Percentiles rank a stretch among this genome's conserved stretches.
phyloP scores from a whole-genome alignment of 768 basidiomycete genomes.

The Lactarius deliciosus region DNA sequence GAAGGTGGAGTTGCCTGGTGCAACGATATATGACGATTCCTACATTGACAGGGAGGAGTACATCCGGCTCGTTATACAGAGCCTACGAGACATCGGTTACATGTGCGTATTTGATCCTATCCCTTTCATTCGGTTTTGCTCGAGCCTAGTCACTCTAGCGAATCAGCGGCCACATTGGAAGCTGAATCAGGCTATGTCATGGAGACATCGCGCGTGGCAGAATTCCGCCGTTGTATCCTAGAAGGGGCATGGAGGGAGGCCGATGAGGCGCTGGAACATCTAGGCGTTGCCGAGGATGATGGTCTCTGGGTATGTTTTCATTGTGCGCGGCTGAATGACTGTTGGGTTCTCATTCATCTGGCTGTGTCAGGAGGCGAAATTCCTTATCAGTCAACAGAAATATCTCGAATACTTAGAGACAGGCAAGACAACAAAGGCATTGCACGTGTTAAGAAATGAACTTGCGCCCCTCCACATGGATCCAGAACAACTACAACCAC shows the following conservation, averaged over 20 bases:
- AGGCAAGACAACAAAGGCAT: constrained; percentile 73
- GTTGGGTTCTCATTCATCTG: constrained; percentile 11
- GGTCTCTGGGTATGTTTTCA: constrained; percentile 58
- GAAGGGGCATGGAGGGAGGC: constrained; percentile 81
- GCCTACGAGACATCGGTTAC: constrained; percentile 82
- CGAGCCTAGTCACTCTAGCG: constrained; percentile 48
- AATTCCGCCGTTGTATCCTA: constrained; percentile 78
- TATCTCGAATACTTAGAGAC: constrained; percentile 91
- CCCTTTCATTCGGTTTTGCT: constrained; percentile 12
- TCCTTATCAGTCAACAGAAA: constrained; percentile 92
- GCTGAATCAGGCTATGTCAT: constrained; percentile 90
- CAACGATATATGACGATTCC: constrained; percentile 75
- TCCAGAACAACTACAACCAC: constrained; percentile 75
- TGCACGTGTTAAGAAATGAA: constrained; percentile 85
- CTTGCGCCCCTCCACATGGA: constrained; percentile 80
- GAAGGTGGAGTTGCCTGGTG: constrained; percentile 68
- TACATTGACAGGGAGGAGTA: constrained; percentile 87
- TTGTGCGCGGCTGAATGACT: constrained; percentile 6
- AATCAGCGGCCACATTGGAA: constrained; percentile 85
- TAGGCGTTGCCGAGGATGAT: constrained; percentile 70
- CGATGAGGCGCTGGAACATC: constrained; percentile 60
- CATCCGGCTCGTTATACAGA: constrained; percentile 85
- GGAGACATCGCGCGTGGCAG: constrained; percentile 72
- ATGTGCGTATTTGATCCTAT: constrained; percentile 37
- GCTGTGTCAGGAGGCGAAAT: constrained; percentile 66